Evolutionary conservation across 2,329 filamentous ascomycete species (phyloP).

Genomic region (Xylariales sp.): DNA sequence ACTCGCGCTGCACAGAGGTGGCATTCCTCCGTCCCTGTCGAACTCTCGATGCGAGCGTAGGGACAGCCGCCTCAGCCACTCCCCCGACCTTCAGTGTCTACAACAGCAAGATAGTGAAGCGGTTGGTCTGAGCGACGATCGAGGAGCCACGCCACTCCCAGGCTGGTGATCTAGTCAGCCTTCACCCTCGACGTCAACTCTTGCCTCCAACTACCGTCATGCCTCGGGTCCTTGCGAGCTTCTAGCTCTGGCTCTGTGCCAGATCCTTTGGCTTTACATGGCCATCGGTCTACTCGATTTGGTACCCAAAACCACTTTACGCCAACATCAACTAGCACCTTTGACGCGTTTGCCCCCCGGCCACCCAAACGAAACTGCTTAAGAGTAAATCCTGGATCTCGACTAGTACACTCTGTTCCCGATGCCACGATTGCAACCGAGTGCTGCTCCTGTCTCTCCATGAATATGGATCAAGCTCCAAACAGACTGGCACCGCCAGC

Average conservation of each 20-base stretch:
- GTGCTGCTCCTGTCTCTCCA: slow-evolving; percentile 21
- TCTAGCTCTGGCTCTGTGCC: slow-evolving; percentile 35
- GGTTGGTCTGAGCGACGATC: neutral
- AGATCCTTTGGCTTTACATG: slow-evolving; percentile 29
- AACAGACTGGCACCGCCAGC: slow-evolving; percentile 47
- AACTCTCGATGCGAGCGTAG: too few relatives aligned
- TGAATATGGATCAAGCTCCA: slow-evolving; percentile 41
- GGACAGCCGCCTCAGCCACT: too few relatives aligned
- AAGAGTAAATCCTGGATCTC: slow-evolving; percentile 12
- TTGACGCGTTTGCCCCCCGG: slow-evolving; percentile 24
- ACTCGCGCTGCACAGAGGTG: too few relatives aligned
- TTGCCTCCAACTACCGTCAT: slow-evolving; percentile 28
- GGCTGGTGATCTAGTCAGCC: slow-evolving; percentile 13
- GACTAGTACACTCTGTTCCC: slow-evolving; percentile 8
- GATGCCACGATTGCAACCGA: slow-evolving; percentile 32
- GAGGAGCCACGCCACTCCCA: slow-evolving; percentile 12
- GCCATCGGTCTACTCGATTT: neutral
- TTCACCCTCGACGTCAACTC: slow-evolving; percentile 14
- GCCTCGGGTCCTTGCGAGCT: slow-evolving; percentile 31
- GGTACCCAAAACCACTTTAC: slow-evolving; percentile 15
- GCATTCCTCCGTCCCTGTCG: too few relatives aligned
- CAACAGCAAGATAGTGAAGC: too few relatives aligned
- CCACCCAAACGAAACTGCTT: slow-evolving; percentile 11
- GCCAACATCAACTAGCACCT: slow-evolving; percentile 11
- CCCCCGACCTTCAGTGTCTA: too few relatives aligned